Evolutionary conservation across 1,139 yeast genomes (phyloP), one percentile per base, ranked within the genome.

Genomic region (Blastobotrys proliferans): DNA sequence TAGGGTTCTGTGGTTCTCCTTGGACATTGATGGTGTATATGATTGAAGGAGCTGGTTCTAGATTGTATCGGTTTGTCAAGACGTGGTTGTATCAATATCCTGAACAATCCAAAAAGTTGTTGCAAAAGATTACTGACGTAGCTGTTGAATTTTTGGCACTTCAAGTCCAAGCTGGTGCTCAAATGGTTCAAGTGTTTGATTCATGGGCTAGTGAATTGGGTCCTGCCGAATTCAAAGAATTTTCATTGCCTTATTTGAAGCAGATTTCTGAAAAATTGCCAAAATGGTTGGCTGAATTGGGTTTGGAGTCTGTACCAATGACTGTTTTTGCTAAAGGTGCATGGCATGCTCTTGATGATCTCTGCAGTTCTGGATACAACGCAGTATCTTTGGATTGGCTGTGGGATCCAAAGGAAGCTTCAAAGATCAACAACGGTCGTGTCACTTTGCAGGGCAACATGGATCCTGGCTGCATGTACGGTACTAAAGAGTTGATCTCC

Each of bases 121-220:
- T 92, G 51, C 85, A 81, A 62, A 82, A 82, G 44, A 81, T 83
- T 51, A 83, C 97, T 17, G 94, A 87, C 51, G 88, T 87, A 32
- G 94, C 97, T 47, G 71, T 90, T 32, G 97, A 92, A 61, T 94
- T 90, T 58, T 74, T 92, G 60, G 95, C 95, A 3, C 86, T 83
- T 56, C 98, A 92, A 66, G 96, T 92, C 40, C 81, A 82, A 53
- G 98, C 98, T 1, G 98, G 98, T 51, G 97, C 97, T 22, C 98
- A 92, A 68, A 88, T 92, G 81, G 72, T 92, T 49, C 98, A 92
- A 66, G 87, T 92, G 25, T 92, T 92, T 61, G 98, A 92, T 61
- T 85, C 96, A 19, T 90, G 97, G 96, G 98, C 96, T 40, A 95
- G 97, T 45, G 97, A 92, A 66, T 73, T 92, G 49, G 94, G 95